These are phyloP conservation scores for Trichoderma gamsii DNA, from an alignment of 495 filamentous ascomycete genomes.

Conservation along the genomic window DNA sequence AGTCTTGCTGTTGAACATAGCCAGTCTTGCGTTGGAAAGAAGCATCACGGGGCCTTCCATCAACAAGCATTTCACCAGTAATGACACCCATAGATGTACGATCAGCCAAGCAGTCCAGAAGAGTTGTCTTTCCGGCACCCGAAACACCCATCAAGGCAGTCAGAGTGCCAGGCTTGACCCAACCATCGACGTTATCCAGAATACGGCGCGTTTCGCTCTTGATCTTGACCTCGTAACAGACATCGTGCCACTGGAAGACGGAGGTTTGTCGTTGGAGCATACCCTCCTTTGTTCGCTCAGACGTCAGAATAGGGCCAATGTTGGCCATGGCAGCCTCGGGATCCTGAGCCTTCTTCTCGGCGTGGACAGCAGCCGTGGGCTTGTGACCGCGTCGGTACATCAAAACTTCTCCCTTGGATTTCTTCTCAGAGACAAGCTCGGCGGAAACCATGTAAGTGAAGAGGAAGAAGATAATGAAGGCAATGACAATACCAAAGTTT, in stretches of 20 bases:
- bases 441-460: constrained; percentile 61
- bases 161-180: constrained; percentile 85
- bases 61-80: constrained; percentile 77
- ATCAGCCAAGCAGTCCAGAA: constrained; percentile 66
- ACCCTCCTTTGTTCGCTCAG: constrained; percentile 41
- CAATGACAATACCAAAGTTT: constrained; percentile 75
- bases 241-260: constrained; percentile 80
- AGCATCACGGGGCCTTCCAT: constrained; percentile 65
- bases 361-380: constrained; percentile 40
- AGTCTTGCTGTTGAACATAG: constrained; percentile 93
- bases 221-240: constrained; percentile 86
- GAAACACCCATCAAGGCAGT: constrained; percentile 84
- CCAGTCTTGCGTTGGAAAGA: constrained; percentile 92
- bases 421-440: constrained; percentile 69
- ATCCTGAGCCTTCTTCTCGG: constrained; percentile 50
- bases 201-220: constrained; percentile 70
- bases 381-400: constrained; percentile 76
- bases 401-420: constrained; percentile 83
- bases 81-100: constrained; percentile 84
- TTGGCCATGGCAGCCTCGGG: constrained; percentile 44
- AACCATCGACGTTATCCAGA: constrained; percentile 77
- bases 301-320: constrained; percentile 29
- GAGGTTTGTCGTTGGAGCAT: constrained; percentile 52
- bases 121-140: constrained; percentile 68
- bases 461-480: constrained; percentile 64